Evolutionary conservation across 1,284 basidiomycete genomes (phyloP).

Genomic region (Anthracocystis panici-leucophaei): DNA sequence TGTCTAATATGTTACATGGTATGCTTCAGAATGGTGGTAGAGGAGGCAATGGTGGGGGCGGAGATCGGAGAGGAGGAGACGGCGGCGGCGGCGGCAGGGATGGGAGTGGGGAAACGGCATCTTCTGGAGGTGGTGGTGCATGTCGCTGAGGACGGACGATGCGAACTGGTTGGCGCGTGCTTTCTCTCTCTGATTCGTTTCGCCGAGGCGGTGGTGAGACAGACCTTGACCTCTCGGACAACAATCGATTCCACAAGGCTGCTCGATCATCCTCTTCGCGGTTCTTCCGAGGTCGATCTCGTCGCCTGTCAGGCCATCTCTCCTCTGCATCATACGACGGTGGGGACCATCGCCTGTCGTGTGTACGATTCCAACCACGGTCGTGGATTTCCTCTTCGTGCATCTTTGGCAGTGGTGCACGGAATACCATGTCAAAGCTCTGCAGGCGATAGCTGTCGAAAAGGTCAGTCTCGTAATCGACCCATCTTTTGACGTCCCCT

Average conservation of each 20-base stretch:
- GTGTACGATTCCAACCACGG: background rate
- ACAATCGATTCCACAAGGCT: constrained; percentile 21
- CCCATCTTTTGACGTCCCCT: constrained; percentile 16
- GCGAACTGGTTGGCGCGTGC: background rate
- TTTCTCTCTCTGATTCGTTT: background rate
- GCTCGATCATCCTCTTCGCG: constrained; percentile 4
- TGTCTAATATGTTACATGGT: background rate
- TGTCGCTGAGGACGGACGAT: background rate
- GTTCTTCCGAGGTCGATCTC: background rate
- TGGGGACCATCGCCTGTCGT: background rate
- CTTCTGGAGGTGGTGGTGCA: background rate
- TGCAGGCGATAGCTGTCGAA: constrained; percentile 37
- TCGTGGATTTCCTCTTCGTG: background rate
- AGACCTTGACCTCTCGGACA: constrained; percentile 5
- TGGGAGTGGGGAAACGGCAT: background rate
- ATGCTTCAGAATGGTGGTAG: background rate
- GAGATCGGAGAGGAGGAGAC: constrained; percentile 18
- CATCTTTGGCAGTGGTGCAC: constrained; percentile 27
- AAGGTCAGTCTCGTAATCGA: constrained; percentile 26
- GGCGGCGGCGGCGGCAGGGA: constrained; percentile 1
- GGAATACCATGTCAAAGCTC: constrained; percentile 23
- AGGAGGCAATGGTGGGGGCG: constrained; percentile 10
- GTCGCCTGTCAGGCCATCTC: background rate
- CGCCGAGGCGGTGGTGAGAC: constrained; percentile 13
- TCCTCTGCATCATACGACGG: background rate